Base-by-base conservation (phyloP, 106 monocot species). In the Acanthochlamys bracteata region DNA sequence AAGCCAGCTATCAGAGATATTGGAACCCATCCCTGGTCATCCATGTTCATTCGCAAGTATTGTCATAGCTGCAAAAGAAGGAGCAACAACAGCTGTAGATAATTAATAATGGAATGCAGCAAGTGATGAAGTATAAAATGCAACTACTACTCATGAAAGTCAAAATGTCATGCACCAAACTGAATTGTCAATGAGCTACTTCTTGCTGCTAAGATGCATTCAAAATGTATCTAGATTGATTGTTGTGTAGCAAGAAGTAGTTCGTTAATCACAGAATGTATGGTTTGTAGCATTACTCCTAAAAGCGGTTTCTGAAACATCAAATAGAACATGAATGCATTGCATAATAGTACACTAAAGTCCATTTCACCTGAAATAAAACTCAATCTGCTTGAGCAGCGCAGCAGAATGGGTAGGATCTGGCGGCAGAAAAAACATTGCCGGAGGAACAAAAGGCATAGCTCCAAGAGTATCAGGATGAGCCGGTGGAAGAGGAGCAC, bases 21-120 rank as follows among this genome's bases (percentile, higher is more conserved):
- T 51, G 69, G 63, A 79, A 79, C 79, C 79, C 79, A 79, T n/a
- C 79, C 79, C 58, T 74, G 73, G 20, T 68, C 69, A 41, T 79
- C 73, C 79, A 79, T 79, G 33, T 74, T 73, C 52, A 68, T 67
- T 58, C 73, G 68, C 64, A 79, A 74, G 41, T 69, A 79, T 79
- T 79, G 16, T 79, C 79, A 58, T 55, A 46, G 65, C 79, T 79
- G 55, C 41, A 53, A 64, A 17, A 60, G 41, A 43, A 47, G 3
- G 19, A 40, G 40, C 13, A 61, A 33, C 33, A 33, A 6, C 33
- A 33, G 33, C 33, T 33, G 33, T 33, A 33, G 33, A 33, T 33
- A 33, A 6, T 33, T 33, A 33, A 6, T 33, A 1, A 1, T 33
- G 6, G 33, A 33, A 33, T 33, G 33, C 33, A 33, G 4, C 1